Conservation (phyloP, 2,329 filamentous ascomycete genomes). For the Cladosporium sphaerospermum region DNA sequence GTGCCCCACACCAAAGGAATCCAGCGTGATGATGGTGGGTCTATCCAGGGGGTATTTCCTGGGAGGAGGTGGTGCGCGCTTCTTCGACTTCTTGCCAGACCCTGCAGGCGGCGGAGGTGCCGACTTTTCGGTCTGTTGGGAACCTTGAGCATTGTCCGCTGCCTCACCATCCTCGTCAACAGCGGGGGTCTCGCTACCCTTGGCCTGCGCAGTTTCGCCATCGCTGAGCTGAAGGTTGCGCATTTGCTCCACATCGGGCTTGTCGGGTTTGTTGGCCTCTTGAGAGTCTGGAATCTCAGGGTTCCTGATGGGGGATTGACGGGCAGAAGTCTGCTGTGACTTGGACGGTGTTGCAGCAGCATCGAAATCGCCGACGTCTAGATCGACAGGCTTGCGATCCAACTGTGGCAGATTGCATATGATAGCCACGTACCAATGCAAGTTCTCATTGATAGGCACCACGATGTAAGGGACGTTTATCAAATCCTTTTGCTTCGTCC, state of each 20-base stretch:
- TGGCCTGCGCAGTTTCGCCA: not conserved
- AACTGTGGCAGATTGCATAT: conserved; percentile 80
- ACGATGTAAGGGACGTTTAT: conserved; percentile 83
- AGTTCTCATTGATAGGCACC: conserved; percentile 79
- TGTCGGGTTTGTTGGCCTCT: not conserved
- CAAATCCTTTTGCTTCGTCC: conserved; percentile 81
- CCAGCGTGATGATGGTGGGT: conserved; percentile 75
- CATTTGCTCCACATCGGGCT: conserved; percentile 1
- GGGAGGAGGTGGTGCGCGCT: conserved; percentile 14
- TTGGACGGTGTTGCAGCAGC: conserved; percentile 1
- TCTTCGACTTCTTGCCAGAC: conserved; percentile 18
- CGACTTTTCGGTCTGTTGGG: not conserved
- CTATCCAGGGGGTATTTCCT: conserved; percentile 30
- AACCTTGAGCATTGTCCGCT: not conserved
- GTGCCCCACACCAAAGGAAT: conserved; percentile 69
- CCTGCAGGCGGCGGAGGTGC: not conserved
- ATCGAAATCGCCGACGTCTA: conserved; percentile 12
- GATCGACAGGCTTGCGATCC: conserved; percentile 23
- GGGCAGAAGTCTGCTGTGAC: conserved; percentile 11
- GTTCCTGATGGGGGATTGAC: conserved; percentile 1
- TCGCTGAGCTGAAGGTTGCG: not conserved
- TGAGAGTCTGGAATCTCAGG: conserved; percentile 12
- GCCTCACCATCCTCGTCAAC: conserved; percentile 14
- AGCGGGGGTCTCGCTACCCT: not conserved
- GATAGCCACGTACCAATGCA: conserved; percentile 91